Percentiles rank a stretch among this genome's conserved stretches.
phyloP scores from a whole-genome alignment of 306 rosid species.

The Albizia julibrissin region DNA sequence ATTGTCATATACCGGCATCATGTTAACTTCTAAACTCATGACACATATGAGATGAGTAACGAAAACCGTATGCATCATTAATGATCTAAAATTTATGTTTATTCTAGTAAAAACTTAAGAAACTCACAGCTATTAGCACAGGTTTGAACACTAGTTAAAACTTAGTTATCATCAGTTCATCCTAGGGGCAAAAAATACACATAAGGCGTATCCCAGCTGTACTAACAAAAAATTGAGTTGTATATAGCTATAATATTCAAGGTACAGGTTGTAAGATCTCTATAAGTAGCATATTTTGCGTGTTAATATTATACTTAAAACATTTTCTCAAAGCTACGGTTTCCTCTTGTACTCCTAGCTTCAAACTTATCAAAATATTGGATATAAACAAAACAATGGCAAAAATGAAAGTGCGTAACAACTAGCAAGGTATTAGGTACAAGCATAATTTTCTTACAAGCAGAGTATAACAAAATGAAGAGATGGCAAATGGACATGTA shows the following conservation, averaged over 20 bases:
- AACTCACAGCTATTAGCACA: background rate
- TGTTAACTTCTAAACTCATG: background rate
- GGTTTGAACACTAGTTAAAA: background rate
- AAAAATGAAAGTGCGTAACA: background rate
- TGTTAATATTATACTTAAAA: background rate
- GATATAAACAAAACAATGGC: conserved; percentile 12
- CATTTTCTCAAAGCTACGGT: background rate
- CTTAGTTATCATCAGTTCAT: background rate
- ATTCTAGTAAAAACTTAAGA: background rate
- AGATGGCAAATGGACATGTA: conserved; percentile 35
- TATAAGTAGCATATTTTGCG: background rate
- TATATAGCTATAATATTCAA: background rate
- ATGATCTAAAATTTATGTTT: background rate
- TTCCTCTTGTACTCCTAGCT: background rate
- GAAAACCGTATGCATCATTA: background rate
- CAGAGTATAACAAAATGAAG: conserved; percentile 9
- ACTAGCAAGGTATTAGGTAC: background rate
- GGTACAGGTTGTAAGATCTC: background rate
- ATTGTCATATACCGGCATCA: background rate
- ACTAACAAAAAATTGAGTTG: background rate
- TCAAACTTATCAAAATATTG: conserved; percentile 17
- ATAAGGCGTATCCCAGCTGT: background rate
- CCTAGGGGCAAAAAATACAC: background rate
- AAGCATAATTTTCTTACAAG: conserved; percentile 7
- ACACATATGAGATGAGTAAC: background rate